Conservation (phyloP, 2,329 filamentous ascomycete species). For the Endocalyx cinctus region DNA sequence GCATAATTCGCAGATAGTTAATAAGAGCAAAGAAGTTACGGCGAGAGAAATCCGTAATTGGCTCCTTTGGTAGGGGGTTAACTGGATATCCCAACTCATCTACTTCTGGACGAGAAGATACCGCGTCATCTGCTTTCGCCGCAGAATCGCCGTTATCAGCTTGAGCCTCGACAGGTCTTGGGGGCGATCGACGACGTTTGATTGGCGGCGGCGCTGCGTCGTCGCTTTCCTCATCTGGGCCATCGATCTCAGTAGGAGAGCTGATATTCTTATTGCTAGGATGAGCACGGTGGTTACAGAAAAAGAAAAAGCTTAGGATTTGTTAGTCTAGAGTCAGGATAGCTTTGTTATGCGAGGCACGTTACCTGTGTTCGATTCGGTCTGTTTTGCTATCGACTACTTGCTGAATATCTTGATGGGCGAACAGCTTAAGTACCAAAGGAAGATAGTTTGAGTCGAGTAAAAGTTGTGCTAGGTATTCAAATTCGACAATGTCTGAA, state of each 20-base stretch:
- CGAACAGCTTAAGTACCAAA: conserved; percentile 86
- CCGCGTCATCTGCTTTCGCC: conserved; percentile 29
- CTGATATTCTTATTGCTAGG: conserved; percentile 20
- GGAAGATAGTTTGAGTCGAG: conserved; percentile 95
- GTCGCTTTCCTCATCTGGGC: conserved; percentile 52
- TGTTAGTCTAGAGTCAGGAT: conserved; percentile 13
- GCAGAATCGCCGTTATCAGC: conserved; percentile 22
- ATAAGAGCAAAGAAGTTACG: conserved; percentile 94
- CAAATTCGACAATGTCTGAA: conserved; percentile 86
- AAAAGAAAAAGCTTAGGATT: conserved; percentile 75
- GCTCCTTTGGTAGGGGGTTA: conserved; percentile 62
- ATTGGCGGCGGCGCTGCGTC: conserved; percentile 86
- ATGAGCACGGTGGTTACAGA: conserved; percentile 58
- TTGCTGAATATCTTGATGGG: conserved; percentile 89
- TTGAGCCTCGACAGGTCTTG: conserved; percentile 27
- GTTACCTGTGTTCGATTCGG: conserved; percentile 73
- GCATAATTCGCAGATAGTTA: conserved; percentile 92
- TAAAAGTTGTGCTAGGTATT: conserved; percentile 89
- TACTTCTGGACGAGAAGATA: conserved; percentile 53
- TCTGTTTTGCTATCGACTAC: conserved; percentile 83
- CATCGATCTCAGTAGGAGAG: conserved; percentile 28
- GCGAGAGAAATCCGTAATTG: conserved; percentile 86
- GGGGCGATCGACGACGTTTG: conserved; percentile 48
- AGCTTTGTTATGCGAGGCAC: conserved; percentile 15
- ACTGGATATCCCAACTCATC: conserved; percentile 85